These are phyloP conservation scores for Thraustochytrium striatum DNA, from an alignment of 352 stramenopile genomes.

Conservation along the genomic window DNA sequence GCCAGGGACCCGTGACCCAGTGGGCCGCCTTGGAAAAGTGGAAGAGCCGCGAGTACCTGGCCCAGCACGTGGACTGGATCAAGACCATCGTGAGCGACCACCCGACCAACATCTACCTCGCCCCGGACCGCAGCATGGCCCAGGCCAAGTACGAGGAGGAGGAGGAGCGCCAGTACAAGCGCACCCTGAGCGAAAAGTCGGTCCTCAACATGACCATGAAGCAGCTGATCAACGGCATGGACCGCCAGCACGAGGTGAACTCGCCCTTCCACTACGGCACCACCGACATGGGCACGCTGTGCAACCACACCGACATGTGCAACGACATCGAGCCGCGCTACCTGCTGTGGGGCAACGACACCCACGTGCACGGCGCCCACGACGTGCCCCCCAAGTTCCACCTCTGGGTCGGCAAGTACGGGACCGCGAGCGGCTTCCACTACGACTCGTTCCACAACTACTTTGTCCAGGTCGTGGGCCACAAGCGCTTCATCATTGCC, in stretches of 20 bases:
- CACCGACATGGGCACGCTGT: too few relatives aligned
- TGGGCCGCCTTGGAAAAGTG: not conserved
- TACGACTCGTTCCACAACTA: conserved; percentile 40
- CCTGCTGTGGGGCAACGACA: conserved; percentile 5
- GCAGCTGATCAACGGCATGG: not conserved
- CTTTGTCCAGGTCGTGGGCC: conserved; percentile 24
- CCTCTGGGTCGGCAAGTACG: not conserved
- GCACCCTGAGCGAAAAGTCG: not conserved
- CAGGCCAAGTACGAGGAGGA: not conserved
- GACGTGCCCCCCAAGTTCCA: too few relatives aligned
- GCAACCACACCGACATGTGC: too few relatives aligned
- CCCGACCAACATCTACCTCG: conserved; percentile 4
- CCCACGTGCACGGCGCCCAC: conserved; percentile 3
- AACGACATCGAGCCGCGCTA: not conserved
- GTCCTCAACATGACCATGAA: conserved; percentile 13
- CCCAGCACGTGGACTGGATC: not conserved
- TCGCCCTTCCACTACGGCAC: too few relatives aligned
- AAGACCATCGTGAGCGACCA: not conserved
- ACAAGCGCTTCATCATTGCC: conserved; percentile 10
- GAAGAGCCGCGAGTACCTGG: conserved; percentile 1
- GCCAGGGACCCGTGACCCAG: not conserved
- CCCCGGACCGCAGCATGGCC: not conserved
- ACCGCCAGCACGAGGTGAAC: not conserved
- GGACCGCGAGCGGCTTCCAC: not conserved
- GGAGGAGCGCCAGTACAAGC: conserved; percentile 5